Base-by-base conservation (phyloP, 495 filamentous ascomycete genomes). In the Penicillium pulvis region DNA sequence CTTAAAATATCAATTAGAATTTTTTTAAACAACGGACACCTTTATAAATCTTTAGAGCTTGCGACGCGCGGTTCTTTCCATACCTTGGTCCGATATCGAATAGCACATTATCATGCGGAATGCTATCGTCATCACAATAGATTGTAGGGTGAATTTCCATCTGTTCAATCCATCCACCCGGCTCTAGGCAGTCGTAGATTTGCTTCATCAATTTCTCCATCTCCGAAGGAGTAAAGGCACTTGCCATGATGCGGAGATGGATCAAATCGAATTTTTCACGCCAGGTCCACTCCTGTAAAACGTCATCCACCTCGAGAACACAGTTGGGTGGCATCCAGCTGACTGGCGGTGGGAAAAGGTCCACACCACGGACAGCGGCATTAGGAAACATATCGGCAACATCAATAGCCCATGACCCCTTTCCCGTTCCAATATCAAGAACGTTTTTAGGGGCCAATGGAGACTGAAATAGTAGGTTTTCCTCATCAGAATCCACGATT, bases 111-210 rank as follows among this genome's bases (percentile, higher is more conserved):
- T 64, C 65, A 16, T 64, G 62, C 11, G 59, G 55, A 14, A 75
- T 51, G 46, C 69, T 74, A 28, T 66, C 64, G 65, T 83, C 81
- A 57, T 82, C 77, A 51, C 67, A 75, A 3, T 57, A 49, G 20
- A 72, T 68, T 49, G 53, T 36, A 42, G 69, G 65, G 53, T 66
- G 55, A 12, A 81, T 62, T 51, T 85, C 82, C 49, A 82, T 75
- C 46, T 82, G 65, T 54, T 86, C 83, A 36, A 83, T 62, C 68
- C 77, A 84, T 26, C 77, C 83, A 49, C 82, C 81, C 0, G 82
- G 51, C 17, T 57, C 28, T 3, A 57, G 35, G 23, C 47, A 26
- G 12, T 55, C 57, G 57, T 59, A 59, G 51, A 43, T 42, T 45
- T 73, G 70, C 16, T 54, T 35, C 51, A 69, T 65, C 41, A 77